Conservation (phyloP, 164 flowering plant species). For the Taxillus chinensis region DNA sequence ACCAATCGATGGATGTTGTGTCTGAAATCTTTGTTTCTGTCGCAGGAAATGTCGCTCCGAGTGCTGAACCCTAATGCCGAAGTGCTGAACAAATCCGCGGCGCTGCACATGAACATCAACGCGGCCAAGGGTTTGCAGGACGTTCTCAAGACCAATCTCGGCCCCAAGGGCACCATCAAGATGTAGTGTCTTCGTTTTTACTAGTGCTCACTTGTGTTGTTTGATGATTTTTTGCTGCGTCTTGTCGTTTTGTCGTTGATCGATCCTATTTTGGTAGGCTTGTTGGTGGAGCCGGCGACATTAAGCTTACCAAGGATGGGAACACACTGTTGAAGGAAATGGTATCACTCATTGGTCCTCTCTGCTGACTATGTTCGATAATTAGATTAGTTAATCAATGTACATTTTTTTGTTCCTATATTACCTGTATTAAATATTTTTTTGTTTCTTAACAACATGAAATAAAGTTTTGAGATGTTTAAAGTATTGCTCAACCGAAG, state of each 20-base stretch:
- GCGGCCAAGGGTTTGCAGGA: slow-evolving; percentile 97
- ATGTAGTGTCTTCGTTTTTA: slow-evolving; percentile 32
- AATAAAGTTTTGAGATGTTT: too few relatives aligned
- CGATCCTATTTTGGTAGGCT: slow-evolving; percentile 40
- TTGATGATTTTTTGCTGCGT: not conserved
- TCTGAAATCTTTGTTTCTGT: too few relatives aligned
- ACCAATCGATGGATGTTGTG: too few relatives aligned
- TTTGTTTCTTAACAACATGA: too few relatives aligned
- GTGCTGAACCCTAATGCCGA: slow-evolving; percentile 93
- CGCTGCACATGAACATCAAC: slow-evolving; percentile 93
- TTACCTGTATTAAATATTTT: too few relatives aligned
- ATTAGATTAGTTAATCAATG: too few relatives aligned
- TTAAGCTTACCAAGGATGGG: slow-evolving; percentile 94
- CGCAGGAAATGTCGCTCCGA: slow-evolving; percentile 56
- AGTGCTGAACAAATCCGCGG: slow-evolving; percentile 91
- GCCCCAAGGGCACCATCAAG: slow-evolving; percentile 97
- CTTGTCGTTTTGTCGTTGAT: not conserved
- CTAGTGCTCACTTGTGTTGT: not conserved
- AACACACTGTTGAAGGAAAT: slow-evolving; percentile 94
- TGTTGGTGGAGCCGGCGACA: slow-evolving; percentile 97
- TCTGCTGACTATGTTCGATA: too few relatives aligned
- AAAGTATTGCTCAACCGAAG: too few relatives aligned
- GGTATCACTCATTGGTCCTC: slow-evolving; percentile 26
- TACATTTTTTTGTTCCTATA: too few relatives aligned
- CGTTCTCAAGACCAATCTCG: slow-evolving; percentile 91